A percentile compares a stretch with the other conserved stretches of the same genome.
Evolutionary conservation across 2,329 filamentous ascomycete genomes (phyloP).

Genomic region (Cladosporium sphaerospermum): DNA sequence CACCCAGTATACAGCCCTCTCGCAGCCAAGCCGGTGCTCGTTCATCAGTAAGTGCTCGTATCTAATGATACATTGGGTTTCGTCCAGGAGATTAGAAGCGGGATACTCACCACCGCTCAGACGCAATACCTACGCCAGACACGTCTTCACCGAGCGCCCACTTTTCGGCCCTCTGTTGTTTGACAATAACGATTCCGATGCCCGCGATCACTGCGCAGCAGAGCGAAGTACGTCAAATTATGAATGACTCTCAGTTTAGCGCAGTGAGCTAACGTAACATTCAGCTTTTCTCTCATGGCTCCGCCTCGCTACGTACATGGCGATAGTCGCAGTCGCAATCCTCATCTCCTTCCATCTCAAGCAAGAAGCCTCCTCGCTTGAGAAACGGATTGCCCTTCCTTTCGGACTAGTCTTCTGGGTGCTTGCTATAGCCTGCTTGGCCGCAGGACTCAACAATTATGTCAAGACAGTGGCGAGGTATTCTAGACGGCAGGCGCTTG

Average conservation of each 20-base stretch:
- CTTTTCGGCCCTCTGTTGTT: constrained; percentile 64
- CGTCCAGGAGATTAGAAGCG: not conserved
- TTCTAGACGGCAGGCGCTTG: constrained; percentile 68
- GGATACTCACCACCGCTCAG: constrained; percentile 14
- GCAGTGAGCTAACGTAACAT: not conserved
- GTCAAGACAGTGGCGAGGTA: constrained; percentile 78
- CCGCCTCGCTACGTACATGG: constrained; percentile 82
- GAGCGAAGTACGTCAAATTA: constrained; percentile 52
- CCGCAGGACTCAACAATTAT: constrained; percentile 78
- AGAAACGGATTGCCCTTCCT: constrained; percentile 72
- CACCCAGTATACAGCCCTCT: constrained; percentile 49
- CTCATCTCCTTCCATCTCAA: constrained; percentile 90
- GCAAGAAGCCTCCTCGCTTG: constrained; percentile 59
- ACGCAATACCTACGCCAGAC: constrained; percentile 36
- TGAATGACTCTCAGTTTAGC: not conserved
- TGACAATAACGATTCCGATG: constrained; percentile 67
- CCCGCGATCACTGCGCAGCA: constrained; percentile 72
- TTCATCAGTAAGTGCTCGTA: constrained; percentile 36
- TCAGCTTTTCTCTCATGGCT: constrained; percentile 80
- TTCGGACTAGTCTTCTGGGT: constrained; percentile 86
- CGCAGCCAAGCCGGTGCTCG: constrained; percentile 41
- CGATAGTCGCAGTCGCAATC: constrained; percentile 82
- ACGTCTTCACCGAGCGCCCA: constrained; percentile 55
- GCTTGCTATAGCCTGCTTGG: constrained; percentile 69
- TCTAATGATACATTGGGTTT: not conserved